Conservation (phyloP, 2,329 filamentous ascomycete species). For the Camptophora hylomeconis region DNA sequence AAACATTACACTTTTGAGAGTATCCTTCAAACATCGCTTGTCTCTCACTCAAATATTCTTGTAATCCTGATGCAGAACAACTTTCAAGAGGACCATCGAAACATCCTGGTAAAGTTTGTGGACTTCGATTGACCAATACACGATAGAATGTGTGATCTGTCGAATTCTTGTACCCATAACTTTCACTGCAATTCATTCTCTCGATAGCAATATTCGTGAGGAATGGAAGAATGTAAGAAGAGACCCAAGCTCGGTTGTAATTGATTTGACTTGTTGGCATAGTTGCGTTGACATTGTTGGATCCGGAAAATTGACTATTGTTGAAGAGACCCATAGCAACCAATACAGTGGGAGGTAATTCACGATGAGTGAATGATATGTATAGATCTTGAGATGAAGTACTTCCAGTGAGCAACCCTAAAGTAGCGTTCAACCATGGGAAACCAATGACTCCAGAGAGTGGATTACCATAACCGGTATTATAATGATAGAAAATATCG, state of each 20-base stretch:
- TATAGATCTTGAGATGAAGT: conserved; percentile 44
- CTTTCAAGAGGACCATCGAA: conserved; percentile 38
- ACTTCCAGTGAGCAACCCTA: conserved; percentile 31
- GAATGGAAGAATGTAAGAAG: conserved; percentile 51
- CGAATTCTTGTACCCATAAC: conserved; percentile 38
- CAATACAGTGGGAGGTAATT: conserved; percentile 52
- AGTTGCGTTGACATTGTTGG: conserved; percentile 44
- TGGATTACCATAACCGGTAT: conserved; percentile 49
- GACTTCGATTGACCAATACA: conserved; percentile 38
- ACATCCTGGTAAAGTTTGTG: conserved; percentile 36
- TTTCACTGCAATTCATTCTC: conserved; percentile 45
- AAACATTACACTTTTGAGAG: conserved; percentile 7
- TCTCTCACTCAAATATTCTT: conserved; percentile 6
- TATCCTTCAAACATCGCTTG: conserved; percentile 10
- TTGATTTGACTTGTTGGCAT: conserved; percentile 54
- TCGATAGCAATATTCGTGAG: conserved; percentile 55
- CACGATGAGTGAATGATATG: conserved; percentile 56
- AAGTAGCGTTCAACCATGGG: conserved; percentile 54
- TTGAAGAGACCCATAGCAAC: conserved; percentile 59
- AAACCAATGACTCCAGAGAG: conserved; percentile 47
- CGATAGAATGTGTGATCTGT: conserved; percentile 33
- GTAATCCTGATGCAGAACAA: conserved; percentile 25
- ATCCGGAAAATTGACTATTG: conserved; percentile 45
- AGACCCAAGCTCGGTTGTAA: conserved; percentile 49
- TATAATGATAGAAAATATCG: conserved; percentile 52